These are phyloP conservation scores for Entrophospora sp. DNA, from an alignment of 192 early-diverging fungal species.

Conservation along the genomic window DNA sequence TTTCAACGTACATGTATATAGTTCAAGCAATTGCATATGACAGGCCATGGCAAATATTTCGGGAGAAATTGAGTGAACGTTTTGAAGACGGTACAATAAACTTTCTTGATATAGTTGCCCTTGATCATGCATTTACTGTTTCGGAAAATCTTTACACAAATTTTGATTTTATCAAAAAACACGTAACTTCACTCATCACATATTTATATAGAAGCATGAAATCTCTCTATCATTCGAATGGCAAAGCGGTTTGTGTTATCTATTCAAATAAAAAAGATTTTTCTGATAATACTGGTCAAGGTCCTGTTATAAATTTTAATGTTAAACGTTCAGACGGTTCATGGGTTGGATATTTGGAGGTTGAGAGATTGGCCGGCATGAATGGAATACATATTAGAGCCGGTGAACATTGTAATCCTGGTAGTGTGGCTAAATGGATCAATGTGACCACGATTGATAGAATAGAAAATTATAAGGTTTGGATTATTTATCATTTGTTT, in stretches of 20 bases:
- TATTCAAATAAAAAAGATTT: constrained; percentile 27
- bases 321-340: constrained; percentile 42
- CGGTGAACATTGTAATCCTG: constrained; percentile 78
- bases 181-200: constrained; percentile 39
- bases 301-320: constrained; percentile 67
- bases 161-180: constrained; percentile 32
- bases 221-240: constrained; percentile 45
- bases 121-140: constrained; percentile 59
- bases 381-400: constrained; percentile 59
- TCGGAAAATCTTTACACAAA: constrained; percentile 34
- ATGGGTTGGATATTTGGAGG: constrained; percentile 55
- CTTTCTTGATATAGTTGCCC: constrained; percentile 62
- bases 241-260: constrained; percentile 35
- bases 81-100: constrained; percentile 77
- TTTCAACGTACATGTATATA: too few species aligned
- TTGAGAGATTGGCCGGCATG: constrained; percentile 56
- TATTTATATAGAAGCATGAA: constrained; percentile 36
- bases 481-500: background rate
- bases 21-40: background rate
- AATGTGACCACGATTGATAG: constrained; percentile 46
- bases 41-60: constrained; percentile 45
- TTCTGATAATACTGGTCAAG: constrained; percentile 29
- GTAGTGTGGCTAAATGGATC: constrained; percentile 60
- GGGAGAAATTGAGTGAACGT: constrained; percentile 33
- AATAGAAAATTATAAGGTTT: constrained; percentile 36